Evolutionary conservation across 352 stramenopile species (phyloP), one percentile per base, ranked within the genome.

Genomic region (Globisporangium middletonii): DNA sequence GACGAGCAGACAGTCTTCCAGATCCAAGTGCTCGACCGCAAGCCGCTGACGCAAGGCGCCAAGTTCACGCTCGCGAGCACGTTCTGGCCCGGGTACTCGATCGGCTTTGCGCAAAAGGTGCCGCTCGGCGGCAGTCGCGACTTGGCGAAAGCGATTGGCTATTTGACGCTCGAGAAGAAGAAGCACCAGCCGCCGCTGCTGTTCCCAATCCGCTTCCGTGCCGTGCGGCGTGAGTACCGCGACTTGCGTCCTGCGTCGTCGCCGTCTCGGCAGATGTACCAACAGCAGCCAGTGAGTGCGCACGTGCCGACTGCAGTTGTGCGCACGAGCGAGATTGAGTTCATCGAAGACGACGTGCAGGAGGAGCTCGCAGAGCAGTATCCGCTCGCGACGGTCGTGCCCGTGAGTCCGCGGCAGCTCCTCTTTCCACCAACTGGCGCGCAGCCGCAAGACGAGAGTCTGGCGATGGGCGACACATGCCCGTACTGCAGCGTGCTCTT

Each of bases 1-100:
- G 77, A 88, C 53, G 71, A 85, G 52, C 75, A 84, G 57, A 84
- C 77, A 1, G 71, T 88, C 28, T 88, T 88, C 60, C 59, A 75
- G 28, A 77, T 88, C 47, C 75, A 84, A 42, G 83, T 78, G 26
- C 42, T 64, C 1, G 75, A 88, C 65, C 62, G 72, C 52, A 77
- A 82, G 52, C 71, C 75, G 53, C 66, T 88, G 28, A 71, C 63
- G 0, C 55, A 67, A 0, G 59, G 54, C 47, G 81, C 77, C 18
- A 81, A 83, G 60, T 88, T 88, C 51, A 86, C 73, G 8, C 49
- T 88, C 4, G 75, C 72, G 1, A 88, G 77, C 55, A 72, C 60
- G 53, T 88, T 82, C 55, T 86, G 77, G 75, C 62, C 72, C 0
- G 73, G 77, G 30, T 68, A 68, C 13, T 62, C 68, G 1, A 62